Conservation (phyloP, 2,329 filamentous ascomycete genomes). For the Nothophaeocryptopus gaeumannii region DNA sequence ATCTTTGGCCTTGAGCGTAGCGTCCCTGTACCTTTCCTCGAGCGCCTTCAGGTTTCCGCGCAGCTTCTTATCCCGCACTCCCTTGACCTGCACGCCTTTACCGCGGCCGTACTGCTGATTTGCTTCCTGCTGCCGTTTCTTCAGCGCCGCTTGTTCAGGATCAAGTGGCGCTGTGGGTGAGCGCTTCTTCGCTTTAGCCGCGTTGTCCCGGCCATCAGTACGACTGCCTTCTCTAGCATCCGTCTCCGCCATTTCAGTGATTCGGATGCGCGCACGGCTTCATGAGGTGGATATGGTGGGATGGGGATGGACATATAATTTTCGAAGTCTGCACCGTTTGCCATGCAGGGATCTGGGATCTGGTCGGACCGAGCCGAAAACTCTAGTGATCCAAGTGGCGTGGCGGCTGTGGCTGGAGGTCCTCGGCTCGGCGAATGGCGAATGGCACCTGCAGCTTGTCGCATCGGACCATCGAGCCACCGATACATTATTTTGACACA, state of each 20-base stretch:
- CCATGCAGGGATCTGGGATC: no score
- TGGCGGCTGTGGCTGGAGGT: no score
- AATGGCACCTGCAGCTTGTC: no score
- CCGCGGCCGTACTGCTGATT: slow-evolving; percentile 75
- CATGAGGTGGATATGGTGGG: no score
- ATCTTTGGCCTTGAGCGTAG: slow-evolving; percentile 82
- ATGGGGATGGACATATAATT: no score
- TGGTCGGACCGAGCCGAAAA: no score
- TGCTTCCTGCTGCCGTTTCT: slow-evolving; percentile 37
- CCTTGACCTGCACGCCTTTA: slow-evolving; percentile 66
- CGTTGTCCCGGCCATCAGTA: not conserved
- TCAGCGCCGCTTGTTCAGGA: slow-evolving; percentile 33
- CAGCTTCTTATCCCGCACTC: slow-evolving; percentile 84
- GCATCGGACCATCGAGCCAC: no score
- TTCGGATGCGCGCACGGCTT: no score
- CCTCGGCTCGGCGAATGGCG: no score
- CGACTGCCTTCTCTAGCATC: slow-evolving; percentile 19
- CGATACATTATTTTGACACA: no score
- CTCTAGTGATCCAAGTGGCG: no score
- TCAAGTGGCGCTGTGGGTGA: slow-evolving; percentile 30
- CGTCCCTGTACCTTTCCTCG: slow-evolving; percentile 79
- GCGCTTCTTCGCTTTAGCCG: slow-evolving; percentile 24
- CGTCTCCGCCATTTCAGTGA: slow-evolving; percentile 17
- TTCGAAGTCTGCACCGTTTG: no score
- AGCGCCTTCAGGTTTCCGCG: slow-evolving; percentile 73